Conservation (phyloP, 2,329 filamentous ascomycete genomes). For the Rhinocladiella similis region DNA sequence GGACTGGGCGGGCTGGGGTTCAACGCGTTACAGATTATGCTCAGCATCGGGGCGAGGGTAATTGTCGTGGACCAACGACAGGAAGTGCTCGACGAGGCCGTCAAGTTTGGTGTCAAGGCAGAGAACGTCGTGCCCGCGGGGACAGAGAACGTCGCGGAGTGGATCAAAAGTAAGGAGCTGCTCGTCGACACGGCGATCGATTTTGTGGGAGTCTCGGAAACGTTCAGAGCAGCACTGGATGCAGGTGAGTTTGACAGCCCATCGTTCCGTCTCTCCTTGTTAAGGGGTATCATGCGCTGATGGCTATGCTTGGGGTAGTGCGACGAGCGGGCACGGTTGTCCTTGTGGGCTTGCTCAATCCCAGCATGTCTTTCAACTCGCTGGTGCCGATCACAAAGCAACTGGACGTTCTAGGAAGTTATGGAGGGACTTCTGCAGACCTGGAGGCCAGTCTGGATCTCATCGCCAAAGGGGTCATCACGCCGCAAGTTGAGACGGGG, state of each 20-base stretch:
- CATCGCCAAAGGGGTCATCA: slow-evolving; percentile 13
- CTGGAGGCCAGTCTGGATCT: slow-evolving; percentile 12
- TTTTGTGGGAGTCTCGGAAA: slow-evolving; percentile 15
- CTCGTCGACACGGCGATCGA: slow-evolving; percentile 17
- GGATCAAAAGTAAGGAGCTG: neutral
- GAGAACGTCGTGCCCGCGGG: slow-evolving; percentile 13
- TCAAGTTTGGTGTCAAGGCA: slow-evolving; percentile 13
- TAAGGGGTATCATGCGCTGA: neutral
- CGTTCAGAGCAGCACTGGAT: slow-evolving; percentile 13
- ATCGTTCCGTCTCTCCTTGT: neutral
- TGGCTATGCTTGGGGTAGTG: slow-evolving; percentile 3
- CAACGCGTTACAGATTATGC: slow-evolving; percentile 19
- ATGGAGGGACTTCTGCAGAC: slow-evolving; percentile 15
- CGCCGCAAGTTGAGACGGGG: slow-evolving; percentile 16
- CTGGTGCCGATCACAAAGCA: slow-evolving; percentile 7
- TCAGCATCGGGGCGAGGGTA: slow-evolving; percentile 10
- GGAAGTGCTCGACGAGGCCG: slow-evolving; percentile 17
- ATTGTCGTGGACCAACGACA: slow-evolving; percentile 17
- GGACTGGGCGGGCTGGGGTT: slow-evolving; percentile 15
- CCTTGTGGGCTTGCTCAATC: slow-evolving; percentile 12
- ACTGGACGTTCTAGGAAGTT: slow-evolving; percentile 17
- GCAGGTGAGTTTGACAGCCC: slow-evolving; percentile 7
- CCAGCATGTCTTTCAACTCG: slow-evolving; percentile 3
- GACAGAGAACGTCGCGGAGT: slow-evolving; percentile 5
- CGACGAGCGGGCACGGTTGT: slow-evolving; percentile 18